Conservation (phyloP, 192 early-diverging fungal species). For the Gaertneriomyces sp. region DNA sequence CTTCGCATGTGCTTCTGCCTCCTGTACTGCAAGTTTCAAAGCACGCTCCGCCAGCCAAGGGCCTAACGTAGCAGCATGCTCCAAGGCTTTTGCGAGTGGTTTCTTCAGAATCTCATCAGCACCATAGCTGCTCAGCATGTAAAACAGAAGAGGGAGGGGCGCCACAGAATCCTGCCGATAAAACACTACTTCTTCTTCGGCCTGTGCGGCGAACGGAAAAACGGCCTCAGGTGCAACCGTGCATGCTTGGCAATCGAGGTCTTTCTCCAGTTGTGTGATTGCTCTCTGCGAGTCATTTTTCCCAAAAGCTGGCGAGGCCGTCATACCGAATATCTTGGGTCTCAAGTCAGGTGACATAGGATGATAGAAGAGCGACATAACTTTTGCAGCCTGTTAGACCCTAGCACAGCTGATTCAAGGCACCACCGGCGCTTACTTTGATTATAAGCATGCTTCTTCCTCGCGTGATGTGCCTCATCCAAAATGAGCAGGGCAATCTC, state of each 20-base stretch:
- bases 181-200: conserved; percentile 15
- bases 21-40: conserved; percentile 7
- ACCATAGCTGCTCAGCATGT: conserved; percentile 4
- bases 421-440: background rate
- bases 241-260: conserved; percentile 14
- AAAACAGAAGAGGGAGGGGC: conserved; percentile 8
- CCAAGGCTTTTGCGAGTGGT: background rate
- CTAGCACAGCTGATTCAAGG: background rate
- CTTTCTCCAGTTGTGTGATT: conserved; percentile 21
- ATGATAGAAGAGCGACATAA: conserved; percentile 82
- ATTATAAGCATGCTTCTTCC: conserved; percentile 27
- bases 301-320: conserved; percentile 75
- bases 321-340: conserved; percentile 92
- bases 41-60: conserved; percentile 20
- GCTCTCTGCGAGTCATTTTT: conserved; percentile 6
- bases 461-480: conserved; percentile 29
- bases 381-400: conserved; percentile 12
- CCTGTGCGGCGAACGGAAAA: conserved; percentile 1
- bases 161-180: conserved; percentile 4
- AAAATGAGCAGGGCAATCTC: conserved; percentile 41
- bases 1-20: conserved; percentile 3
- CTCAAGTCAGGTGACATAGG: conserved; percentile 38
- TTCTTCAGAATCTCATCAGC: conserved; percentile 1
- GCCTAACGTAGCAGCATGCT: conserved; percentile 5
- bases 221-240: conserved; percentile 9